These are phyloP conservation scores for Fusarium lateritium DNA, from an alignment of 2,329 filamentous ascomycete genomes.

Conservation along the genomic window DNA sequence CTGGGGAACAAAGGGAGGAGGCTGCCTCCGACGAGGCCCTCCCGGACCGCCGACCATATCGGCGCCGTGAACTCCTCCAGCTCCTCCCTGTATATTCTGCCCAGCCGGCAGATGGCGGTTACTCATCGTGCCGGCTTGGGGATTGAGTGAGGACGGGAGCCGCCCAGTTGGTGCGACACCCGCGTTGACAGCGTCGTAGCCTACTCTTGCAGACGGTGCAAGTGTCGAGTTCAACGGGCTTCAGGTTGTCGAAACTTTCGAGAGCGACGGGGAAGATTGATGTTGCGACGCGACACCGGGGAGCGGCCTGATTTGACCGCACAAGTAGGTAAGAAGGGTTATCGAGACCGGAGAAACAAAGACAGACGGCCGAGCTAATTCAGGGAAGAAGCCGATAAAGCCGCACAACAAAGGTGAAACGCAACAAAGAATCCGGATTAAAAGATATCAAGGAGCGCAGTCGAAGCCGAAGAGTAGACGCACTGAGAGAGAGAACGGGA, in stretches of 20 bases:
- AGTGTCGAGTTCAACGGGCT: conserved; percentile 30
- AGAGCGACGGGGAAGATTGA: conserved; percentile 14
- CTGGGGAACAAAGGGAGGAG: conserved; percentile 57
- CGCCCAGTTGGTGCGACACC: conserved; percentile 55
- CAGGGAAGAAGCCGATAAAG: conserved; percentile 33
- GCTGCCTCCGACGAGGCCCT: conserved; percentile 57
- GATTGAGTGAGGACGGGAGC: conserved; percentile 52
- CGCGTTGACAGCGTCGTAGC: conserved; percentile 42
- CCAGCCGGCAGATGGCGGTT: conserved; percentile 83
- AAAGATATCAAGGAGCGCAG: conserved; percentile 32
- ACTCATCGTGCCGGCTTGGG: conserved; percentile 84
- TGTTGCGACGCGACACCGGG: conserved; percentile 45
- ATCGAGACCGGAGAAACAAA: conserved; percentile 37
- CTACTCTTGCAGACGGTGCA: conserved; percentile 34
- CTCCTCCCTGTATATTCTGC: conserved; percentile 71
- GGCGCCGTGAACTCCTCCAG: conserved; percentile 53
- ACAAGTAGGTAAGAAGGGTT: conserved; percentile 33
- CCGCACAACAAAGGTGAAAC: conserved; percentile 26
- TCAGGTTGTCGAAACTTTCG: conserved; percentile 43
- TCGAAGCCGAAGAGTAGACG: conserved; percentile 38
- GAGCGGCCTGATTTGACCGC: conserved; percentile 35
- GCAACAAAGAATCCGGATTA: conserved; percentile 12
- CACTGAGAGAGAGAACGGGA: conserved; percentile 33
- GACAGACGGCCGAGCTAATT: conserved; percentile 25
- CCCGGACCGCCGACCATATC: conserved; percentile 56